Evolutionary conservation across 2,329 filamentous ascomycete genomes (phyloP).

Genomic region (Aschersonia sp.): DNA sequence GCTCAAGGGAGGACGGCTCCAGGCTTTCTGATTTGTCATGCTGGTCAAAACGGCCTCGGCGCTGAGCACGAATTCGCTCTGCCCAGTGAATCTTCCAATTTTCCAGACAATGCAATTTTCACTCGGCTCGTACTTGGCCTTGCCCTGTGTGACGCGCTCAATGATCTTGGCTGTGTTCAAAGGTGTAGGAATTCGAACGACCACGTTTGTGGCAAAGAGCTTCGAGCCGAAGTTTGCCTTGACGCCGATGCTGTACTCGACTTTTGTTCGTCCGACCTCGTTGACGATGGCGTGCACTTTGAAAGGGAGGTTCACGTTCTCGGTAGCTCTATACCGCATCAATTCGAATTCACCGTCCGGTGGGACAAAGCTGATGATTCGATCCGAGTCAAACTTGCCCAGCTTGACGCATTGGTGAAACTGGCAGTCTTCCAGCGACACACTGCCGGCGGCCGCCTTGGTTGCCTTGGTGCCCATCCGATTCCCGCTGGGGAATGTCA

Average conservation of each 20-base stretch:
- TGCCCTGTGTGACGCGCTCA: constrained; percentile 86
- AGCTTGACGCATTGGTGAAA: constrained; percentile 99
- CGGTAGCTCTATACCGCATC: constrained; percentile 95
- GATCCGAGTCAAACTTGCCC: constrained; percentile 89
- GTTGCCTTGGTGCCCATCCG: constrained; percentile 75
- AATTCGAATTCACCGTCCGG: constrained; percentile 97
- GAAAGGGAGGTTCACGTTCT: constrained; percentile 97
- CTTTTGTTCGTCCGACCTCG: constrained; percentile 90
- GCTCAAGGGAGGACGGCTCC: constrained; percentile 85
- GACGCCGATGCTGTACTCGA: constrained; percentile 96
- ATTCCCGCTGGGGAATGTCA: constrained; percentile 59
- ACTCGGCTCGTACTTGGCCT: constrained; percentile 95
- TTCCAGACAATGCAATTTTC: constrained; percentile 99
- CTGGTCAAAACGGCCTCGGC: constrained; percentile 86
- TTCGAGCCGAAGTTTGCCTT: constrained; percentile 95
- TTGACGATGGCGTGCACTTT: constrained; percentile 98
- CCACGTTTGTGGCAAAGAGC: constrained; percentile 91
- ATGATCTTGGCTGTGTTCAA: constrained; percentile 92
- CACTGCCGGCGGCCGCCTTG: constrained; percentile 86
- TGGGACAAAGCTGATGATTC: constrained; percentile 93
- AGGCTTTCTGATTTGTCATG: constrained; percentile 97
- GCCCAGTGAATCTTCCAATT: constrained; percentile 95
- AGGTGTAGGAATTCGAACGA: constrained; percentile 87
- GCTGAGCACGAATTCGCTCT: constrained; percentile 88
- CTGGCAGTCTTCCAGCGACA: constrained; percentile 94